Base-by-base conservation (phyloP, 768 basidiomycete species). In the Chalciporus piperatus region DNA sequence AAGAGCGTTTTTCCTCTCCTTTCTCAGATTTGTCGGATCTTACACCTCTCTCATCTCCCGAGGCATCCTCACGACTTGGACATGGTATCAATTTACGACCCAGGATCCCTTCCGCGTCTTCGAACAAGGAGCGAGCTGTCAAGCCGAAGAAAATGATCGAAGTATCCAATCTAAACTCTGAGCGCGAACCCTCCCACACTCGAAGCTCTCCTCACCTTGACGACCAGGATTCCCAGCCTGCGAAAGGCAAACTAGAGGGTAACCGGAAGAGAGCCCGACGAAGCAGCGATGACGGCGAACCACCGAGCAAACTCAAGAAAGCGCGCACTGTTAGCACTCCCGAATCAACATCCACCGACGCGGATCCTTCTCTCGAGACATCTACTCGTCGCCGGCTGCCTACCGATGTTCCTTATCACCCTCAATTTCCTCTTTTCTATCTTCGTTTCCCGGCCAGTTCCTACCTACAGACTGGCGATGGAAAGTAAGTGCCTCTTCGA, bases 371-470 rank as follows among this genome's bases (percentile, higher is more conserved):
- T 22, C 33, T 33, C 27, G 52, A 19, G 8, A 32, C 41, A 8
- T 47, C 49, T 9, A 52, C 48, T 11, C 71, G 59, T 17, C 79
- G 89, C 48, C 74, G 72, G 8, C 76, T 90, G 47, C 84, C 85
- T 3, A 52, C 70, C 8, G 41, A 65, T 40, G 58, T 88, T 47
- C 70, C 76, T 38, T 71, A 78, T 43, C 73, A 79, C 20, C 53
- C 71, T 2, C 67, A 70, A 27, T 89, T 84, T 59, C 68, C 82
- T 37, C 76, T 84, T 17, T 79, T 88, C 55, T 92, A 92, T 64
- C 71, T 85, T 49, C 79, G 82, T 8, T 92, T 87, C 62, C 84
- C 87, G 6, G 74, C 76, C 48, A 84, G 83, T 56, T 77, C 83
- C 6, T 83, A 77, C 55, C 73, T 79, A 38, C 72, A 75, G 20